These are phyloP conservation scores for Floccularia luteovirens DNA, from an alignment of 768 basidiomycete genomes.

Conservation along the genomic window DNA sequence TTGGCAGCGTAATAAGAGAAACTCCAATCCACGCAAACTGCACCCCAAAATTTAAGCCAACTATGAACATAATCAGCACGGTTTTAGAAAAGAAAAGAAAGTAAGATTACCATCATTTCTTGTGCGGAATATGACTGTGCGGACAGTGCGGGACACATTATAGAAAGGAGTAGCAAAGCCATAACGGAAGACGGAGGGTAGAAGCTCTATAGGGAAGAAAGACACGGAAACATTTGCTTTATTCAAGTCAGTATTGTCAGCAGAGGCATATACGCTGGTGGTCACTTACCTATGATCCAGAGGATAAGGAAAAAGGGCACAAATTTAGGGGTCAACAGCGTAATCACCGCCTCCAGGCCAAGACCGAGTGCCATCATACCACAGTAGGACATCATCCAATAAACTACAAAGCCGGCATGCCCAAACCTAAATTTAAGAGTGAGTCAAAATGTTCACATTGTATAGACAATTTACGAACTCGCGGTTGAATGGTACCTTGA, in stretches of 20 bases:
- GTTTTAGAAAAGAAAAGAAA: neutral
- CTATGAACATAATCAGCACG: conserved; percentile 17
- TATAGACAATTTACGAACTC: conserved; percentile 21
- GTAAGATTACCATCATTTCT: conserved; percentile 42
- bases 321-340: conserved; percentile 42
- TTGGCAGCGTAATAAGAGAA: conserved; percentile 33
- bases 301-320: conserved; percentile 54
- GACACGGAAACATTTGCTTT: conserved; percentile 52
- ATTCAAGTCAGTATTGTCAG: neutral
- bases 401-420: conserved; percentile 47
- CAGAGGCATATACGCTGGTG: neutral
- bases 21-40: conserved; percentile 44
- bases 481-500: conserved; percentile 46
- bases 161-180: conserved; percentile 61
- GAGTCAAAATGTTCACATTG: neutral
- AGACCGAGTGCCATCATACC: conserved; percentile 55
- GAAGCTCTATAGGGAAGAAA: conserved; percentile 42
- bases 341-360: conserved; percentile 52
- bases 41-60: conserved; percentile 52
- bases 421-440: conserved; percentile 29
- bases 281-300: conserved; percentile 52
- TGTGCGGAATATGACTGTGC: conserved; percentile 51
- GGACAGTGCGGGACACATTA: conserved; percentile 45
- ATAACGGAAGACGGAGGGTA: conserved; percentile 48
- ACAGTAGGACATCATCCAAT: conserved; percentile 60